phyloP scores from a whole-genome alignment of 2,329 filamentous ascomycete species.

The Phaeophleospora eucalypticola region DNA sequence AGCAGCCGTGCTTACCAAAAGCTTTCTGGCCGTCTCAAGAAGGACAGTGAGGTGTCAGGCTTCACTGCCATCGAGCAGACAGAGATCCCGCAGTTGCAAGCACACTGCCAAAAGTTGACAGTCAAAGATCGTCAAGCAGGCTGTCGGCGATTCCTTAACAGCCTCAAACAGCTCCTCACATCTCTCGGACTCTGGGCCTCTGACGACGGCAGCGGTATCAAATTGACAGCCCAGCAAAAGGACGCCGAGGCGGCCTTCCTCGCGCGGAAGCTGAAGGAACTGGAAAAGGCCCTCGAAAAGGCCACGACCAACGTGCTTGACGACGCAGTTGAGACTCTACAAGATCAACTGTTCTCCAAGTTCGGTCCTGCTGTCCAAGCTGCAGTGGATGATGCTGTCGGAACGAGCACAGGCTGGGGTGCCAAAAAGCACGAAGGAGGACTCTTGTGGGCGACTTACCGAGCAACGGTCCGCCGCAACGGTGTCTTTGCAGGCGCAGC shows the following conservation, averaged over 20 bases:
- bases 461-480: constrained; percentile 51
- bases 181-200: constrained; percentile 52
- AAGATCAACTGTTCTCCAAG: constrained; percentile 46
- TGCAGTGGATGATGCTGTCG: constrained; percentile 37
- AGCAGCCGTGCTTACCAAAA: constrained; percentile 61
- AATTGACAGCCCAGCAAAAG: constrained; percentile 40
- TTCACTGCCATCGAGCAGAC: constrained; percentile 54
- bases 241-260: constrained; percentile 39
- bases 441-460: constrained; percentile 52
- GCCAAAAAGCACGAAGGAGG: constrained; percentile 42
- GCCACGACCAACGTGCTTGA: constrained; percentile 38
- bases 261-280: constrained; percentile 36
- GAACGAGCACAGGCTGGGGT: constrained; percentile 37
- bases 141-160: constrained; percentile 50
- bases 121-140: constrained; percentile 44
- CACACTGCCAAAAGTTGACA: constrained; percentile 57
- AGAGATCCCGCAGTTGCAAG: constrained; percentile 54
- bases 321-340: constrained; percentile 39
- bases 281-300: constrained; percentile 42
- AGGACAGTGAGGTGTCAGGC: constrained; percentile 51
- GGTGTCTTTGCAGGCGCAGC: constrained; percentile 43
- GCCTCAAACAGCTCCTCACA: constrained; percentile 48
- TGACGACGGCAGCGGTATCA: constrained; percentile 39
- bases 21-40: constrained; percentile 51
- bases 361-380: constrained; percentile 38